Evolutionary conservation across 768 basidiomycete species (phyloP).

Genomic region (Panellus pusillus): DNA sequence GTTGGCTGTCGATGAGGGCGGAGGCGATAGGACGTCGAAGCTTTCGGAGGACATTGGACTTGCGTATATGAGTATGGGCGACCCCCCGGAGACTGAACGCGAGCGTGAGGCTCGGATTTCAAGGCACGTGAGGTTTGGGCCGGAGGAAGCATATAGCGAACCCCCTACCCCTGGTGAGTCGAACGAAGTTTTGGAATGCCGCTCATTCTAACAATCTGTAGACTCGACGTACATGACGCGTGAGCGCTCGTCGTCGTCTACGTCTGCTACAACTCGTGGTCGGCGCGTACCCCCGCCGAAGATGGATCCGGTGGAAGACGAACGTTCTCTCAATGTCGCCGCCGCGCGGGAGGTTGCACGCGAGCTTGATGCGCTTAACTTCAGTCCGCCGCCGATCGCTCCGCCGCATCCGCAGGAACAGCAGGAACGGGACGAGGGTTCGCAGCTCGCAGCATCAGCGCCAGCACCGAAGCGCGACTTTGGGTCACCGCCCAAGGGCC

Average conservation of each 20-base stretch:
- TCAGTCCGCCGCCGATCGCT: slow-evolving; percentile 25
- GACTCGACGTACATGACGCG: slow-evolving; percentile 13
- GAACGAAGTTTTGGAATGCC: background rate
- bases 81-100: slow-evolving; percentile 25
- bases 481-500: slow-evolving; percentile 1
- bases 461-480: background rate
- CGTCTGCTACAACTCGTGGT: background rate
- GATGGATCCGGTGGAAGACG: slow-evolving; percentile 45
- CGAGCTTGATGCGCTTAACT: slow-evolving; percentile 59
- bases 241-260: slow-evolving; percentile 2
- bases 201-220: background rate
- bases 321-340: slow-evolving; percentile 59
- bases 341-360: slow-evolving; percentile 67
- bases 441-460: slow-evolving; percentile 1
- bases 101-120: slow-evolving; percentile 13
- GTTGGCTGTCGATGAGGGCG: slow-evolving; percentile 16
- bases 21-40: slow-evolving; percentile 13
- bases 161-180: slow-evolving; percentile 6
- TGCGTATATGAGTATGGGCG: slow-evolving; percentile 29
- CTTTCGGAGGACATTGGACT: slow-evolving; percentile 27
- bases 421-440: slow-evolving; percentile 5
- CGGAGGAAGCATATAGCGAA: slow-evolving; percentile 39
- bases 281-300: slow-evolving; percentile 40
- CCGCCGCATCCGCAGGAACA: slow-evolving; percentile 4
- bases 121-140: slow-evolving; percentile 47